These are phyloP conservation scores for Pachyrhizus erosus DNA, from an alignment of 306 rosid species.

Conservation along the genomic window DNA sequence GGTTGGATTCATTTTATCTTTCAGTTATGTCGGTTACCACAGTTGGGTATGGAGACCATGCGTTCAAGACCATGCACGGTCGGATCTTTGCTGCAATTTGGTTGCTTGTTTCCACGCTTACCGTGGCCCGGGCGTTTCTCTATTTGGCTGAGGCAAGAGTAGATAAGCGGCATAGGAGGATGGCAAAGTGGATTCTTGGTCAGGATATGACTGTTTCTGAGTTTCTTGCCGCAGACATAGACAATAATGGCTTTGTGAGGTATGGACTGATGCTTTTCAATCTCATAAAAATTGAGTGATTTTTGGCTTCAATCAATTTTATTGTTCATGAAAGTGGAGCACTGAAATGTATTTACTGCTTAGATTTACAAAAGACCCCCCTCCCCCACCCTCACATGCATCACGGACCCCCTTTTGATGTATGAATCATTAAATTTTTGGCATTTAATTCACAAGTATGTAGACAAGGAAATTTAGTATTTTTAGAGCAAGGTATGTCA, in stretches of 20 bases:
- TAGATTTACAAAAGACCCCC: background rate
- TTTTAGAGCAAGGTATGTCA: background rate
- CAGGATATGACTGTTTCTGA: slow-evolving; percentile 92
- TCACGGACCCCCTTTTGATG: background rate
- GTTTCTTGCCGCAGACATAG: slow-evolving; percentile 96
- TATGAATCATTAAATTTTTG: too few species aligned
- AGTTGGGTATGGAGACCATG: slow-evolving; percentile 89
- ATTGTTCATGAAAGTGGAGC: slow-evolving; percentile 18
- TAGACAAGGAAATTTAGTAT: background rate
- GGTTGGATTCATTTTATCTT: slow-evolving; percentile 95
- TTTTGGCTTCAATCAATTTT: background rate
- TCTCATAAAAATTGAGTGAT: background rate
- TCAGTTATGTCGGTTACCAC: slow-evolving; percentile 99
- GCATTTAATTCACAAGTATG: too few species aligned
- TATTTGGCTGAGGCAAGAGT: slow-evolving; percentile 98
- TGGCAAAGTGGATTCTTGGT: slow-evolving; percentile 99
- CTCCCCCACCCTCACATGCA: background rate
- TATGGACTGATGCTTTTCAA: slow-evolving; percentile 43
- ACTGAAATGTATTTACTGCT: background rate
- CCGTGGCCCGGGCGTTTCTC: slow-evolving; percentile 91
- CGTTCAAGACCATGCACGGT: slow-evolving; percentile 78
- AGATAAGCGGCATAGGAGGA: slow-evolving; percentile 89
- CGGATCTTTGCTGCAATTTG: slow-evolving; percentile 89
- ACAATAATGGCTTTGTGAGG: slow-evolving; percentile 96
- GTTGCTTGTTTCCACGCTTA: slow-evolving; percentile 94